phyloP scores from a whole-genome alignment of 345 rosid genomes.

The Eucalyptus cloeziana region DNA sequence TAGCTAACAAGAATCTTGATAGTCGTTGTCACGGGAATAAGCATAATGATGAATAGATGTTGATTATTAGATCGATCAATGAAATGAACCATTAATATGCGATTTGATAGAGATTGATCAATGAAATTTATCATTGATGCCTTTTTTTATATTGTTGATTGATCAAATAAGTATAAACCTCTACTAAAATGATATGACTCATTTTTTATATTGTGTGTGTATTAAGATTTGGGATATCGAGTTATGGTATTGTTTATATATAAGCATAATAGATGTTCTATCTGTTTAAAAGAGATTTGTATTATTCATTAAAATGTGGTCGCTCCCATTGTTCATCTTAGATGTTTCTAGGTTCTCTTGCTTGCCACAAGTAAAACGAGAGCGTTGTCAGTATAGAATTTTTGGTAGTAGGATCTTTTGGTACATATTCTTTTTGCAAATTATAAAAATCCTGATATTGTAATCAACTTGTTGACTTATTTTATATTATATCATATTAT shows the following conservation, averaged over 20 bases:
- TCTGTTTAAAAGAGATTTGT: background rate
- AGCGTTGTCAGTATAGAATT: fast-evolving
- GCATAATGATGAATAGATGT: background rate
- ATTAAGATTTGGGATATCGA: background rate
- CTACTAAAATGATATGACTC: background rate
- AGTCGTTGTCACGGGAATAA: fast-evolving
- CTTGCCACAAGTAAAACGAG: background rate
- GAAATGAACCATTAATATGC: background rate
- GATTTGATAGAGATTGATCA: background rate
- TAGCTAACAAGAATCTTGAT: background rate
- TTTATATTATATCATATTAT: too few species aligned
- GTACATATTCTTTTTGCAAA: too few species aligned
- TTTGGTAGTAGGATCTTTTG: background rate
- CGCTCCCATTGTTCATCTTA: too few species aligned
- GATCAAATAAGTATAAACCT: background rate
- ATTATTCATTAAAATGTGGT: too few species aligned
- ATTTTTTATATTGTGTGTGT: background rate
- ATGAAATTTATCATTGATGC: too few species aligned
- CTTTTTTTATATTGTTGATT: too few species aligned
- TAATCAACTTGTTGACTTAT: too few species aligned
- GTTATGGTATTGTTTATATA: background rate
- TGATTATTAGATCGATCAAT: background rate
- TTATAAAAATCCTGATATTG: too few species aligned
- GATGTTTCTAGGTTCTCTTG: background rate
- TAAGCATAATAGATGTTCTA: background rate